Base-by-base conservation (phyloP, 768 basidiomycete genomes). In the Boletus pseudo-olivaceus region DNA sequence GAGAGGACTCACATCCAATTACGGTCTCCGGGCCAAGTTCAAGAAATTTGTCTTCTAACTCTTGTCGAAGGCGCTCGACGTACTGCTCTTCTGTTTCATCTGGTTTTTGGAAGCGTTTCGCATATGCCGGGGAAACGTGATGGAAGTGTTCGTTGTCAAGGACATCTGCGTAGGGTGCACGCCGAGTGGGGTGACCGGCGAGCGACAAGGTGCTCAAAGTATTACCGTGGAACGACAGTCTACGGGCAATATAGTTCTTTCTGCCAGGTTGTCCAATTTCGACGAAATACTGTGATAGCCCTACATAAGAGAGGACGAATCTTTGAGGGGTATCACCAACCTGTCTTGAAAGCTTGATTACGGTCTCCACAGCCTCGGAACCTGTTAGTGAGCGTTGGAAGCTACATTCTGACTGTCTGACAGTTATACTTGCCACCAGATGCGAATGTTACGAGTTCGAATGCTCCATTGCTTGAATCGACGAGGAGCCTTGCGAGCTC, bases 81-180 rank as follows among this genome's bases (percentile, higher is more conserved):
- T 94, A 95, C 62, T 88, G 77, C 50, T 84, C 88, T 60, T 88
- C 88, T 2, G 81, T 82, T 70, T 96, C 93, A 20, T 79, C 81
- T 3, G 74, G 63, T 12, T 70, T 77, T 66, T 88, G 77, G 72
- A 90, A 90, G 19, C 92, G 84, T 60, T 83, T 85, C 1, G 87
- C 84, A 66, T 88, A 93, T 9, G 93, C 93, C 0, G 93, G 93
- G 29, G 89, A 90, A 55, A 93, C 91, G 62, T 93, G 89, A 65
- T 92, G 87, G 67, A 88, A 94, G 62, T 82, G 77, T 2, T 80
- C 69, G 9, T 76, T 68, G 63, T 90, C 81, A 27, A 93, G 72
- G 47, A 90, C 78, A 35, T 73, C 78, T 37, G 76, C 80, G 65
- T 89, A 93, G 5, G 87, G 85, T 12, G 73, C 78, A 38, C 90